These are phyloP conservation scores for Phoma sp. DNA, from an alignment of 2,329 filamentous ascomycete genomes.

Conservation along the genomic window DNA sequence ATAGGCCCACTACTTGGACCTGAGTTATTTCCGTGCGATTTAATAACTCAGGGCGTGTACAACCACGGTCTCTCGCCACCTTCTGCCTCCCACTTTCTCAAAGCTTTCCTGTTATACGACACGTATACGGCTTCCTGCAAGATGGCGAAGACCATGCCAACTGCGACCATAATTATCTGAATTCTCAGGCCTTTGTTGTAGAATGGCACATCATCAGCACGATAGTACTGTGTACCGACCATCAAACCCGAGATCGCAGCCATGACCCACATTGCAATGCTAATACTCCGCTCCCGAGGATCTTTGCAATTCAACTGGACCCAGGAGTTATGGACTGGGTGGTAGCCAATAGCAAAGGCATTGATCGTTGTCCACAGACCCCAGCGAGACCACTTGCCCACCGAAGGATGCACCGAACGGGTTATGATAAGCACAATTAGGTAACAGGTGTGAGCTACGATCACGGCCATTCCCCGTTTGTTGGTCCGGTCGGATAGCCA, in stretches of 20 bases:
- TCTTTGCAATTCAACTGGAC: conserved; percentile 59
- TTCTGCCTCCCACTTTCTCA: conserved; percentile 18
- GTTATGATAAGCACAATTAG: conserved; percentile 54
- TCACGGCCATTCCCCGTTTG: conserved; percentile 53
- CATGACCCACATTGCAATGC: conserved; percentile 61
- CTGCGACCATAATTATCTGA: conserved; percentile 55
- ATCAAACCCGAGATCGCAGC: conserved; percentile 59
- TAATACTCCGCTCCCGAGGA: conserved; percentile 56
- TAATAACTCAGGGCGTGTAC: conserved; percentile 21
- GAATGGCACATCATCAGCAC: conserved; percentile 51
- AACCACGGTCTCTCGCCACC: conserved; percentile 29
- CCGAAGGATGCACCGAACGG: conserved; percentile 51
- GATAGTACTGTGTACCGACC: conserved; percentile 60
- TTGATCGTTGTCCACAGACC: conserved; percentile 61
- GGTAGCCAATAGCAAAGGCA: conserved; percentile 60
- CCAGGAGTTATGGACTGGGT: conserved; percentile 62
- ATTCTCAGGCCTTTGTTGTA: conserved; percentile 55
- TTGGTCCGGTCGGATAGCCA: conserved; percentile 57
- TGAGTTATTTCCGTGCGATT: neutral
- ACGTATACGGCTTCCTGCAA: conserved; percentile 53
- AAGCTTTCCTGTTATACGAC: conserved; percentile 46
- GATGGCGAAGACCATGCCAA: conserved; percentile 51
- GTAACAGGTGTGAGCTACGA: conserved; percentile 55
- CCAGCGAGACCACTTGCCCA: conserved; percentile 58
- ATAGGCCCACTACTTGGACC: neutral